Evolutionary conservation across 1,284 basidiomycete genomes (phyloP), one percentile per base, ranked within the genome.

Genomic region (Marasmius oreades): DNA sequence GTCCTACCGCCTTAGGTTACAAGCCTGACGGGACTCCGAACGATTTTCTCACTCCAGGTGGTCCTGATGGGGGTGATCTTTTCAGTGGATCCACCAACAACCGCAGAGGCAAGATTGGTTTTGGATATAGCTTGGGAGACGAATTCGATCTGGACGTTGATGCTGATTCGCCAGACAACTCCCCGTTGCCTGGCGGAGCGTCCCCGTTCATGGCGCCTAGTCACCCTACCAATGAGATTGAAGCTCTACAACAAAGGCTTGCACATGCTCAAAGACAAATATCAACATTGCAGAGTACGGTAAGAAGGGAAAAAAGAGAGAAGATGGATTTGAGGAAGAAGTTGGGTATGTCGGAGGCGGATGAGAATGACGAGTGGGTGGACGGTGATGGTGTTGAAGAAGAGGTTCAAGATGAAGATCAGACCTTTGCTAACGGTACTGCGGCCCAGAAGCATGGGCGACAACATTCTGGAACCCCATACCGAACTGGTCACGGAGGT

Each of bases 231-330:
- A 90, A 88, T 67, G 90, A 93, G 69, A 84, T 92, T 45, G 91
- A 92, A 64, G 82, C 84, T 0, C 73, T 92, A 20, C 86, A 91
- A 59, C 86, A 91, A 64, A 78, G 86, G 26, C 77, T 93, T 36
- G 86, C 89, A 12, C 91, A 93, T 69, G 89, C 92, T 6, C 89
- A 93, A 66, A 75, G 90, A 54, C 88, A 91, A 65, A 88, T 94
- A 65, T 81, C 78, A 59, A 92, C 90, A 5, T 78, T 94, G 58
- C 89, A 91, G 66, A 82, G 85, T 45, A 86, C 86, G 1, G 67
- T 94, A 47, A 83, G 85, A 66, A 78, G 90, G 57, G 92, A 93
- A 76, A 93, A 92, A 71, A 86, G 89, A 74, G 70, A 84, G 60
- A 80, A 85, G 48, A 81, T 92, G 67, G 84, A 87, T 58, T 80